These are phyloP conservation scores for Hypomontagnella monticulosa DNA, from an alignment of 495 filamentous ascomycete species.

Conservation along the genomic window DNA sequence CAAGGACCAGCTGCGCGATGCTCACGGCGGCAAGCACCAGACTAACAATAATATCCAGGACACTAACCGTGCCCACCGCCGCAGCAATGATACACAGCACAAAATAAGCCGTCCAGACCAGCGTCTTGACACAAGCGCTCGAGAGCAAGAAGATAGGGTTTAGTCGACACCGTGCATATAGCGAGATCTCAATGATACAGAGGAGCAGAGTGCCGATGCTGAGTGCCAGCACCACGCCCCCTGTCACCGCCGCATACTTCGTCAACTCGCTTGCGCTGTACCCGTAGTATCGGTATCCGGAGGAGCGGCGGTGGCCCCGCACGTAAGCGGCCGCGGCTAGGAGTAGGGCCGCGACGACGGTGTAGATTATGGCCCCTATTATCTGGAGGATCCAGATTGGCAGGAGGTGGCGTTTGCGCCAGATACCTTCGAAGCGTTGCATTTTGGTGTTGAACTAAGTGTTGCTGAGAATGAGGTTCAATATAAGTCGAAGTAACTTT, in stretches of 20 bases:
- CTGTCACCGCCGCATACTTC: constrained; percentile 1
- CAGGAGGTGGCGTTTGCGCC: constrained; percentile 22
- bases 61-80: background rate
- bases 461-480: too few relatives aligned
- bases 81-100: background rate
- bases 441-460: background rate
- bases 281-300: background rate
- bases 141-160: constrained; percentile 9
- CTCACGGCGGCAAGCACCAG: constrained; percentile 3
- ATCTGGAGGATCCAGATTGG: constrained; percentile 17
- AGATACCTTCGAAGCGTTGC: constrained; percentile 8
- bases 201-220: constrained; percentile 8
- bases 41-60: constrained; percentile 1
- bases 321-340: constrained; percentile 2
- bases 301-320: background rate
- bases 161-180: constrained; percentile 6
- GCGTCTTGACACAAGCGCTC: constrained; percentile 8
- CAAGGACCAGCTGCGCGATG: constrained; percentile 5
- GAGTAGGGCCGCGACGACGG: constrained; percentile 3
- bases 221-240: constrained; percentile 10
- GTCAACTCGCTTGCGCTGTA: background rate
- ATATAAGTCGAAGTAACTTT: too few relatives aligned
- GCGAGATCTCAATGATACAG: background rate
- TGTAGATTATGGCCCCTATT: background rate
- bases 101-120: constrained; percentile 10